Percentiles rank a stretch among this genome's conserved stretches.
Conservation (phyloP, 2,329 filamentous ascomycete genomes). For the Penicillium sp. region DNA sequence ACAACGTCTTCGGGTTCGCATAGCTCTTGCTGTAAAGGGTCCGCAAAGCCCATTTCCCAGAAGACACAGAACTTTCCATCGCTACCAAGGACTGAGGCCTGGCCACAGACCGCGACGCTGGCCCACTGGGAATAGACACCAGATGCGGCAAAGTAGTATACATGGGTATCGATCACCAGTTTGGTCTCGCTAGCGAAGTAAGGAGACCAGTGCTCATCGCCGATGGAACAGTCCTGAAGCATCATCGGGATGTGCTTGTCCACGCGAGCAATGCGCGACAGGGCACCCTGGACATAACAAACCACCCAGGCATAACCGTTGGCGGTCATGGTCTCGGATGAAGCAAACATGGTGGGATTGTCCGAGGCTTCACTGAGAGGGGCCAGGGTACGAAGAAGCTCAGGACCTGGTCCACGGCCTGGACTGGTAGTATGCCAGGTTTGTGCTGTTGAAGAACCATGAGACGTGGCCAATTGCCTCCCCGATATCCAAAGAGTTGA, state of each 20-base stretch:
- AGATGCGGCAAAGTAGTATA: slow-evolving; percentile 24
- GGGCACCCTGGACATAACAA: slow-evolving; percentile 19
- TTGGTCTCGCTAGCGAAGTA: slow-evolving; percentile 17
- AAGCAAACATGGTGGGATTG: slow-evolving; percentile 16
- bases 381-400: slow-evolving; percentile 20
- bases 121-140: slow-evolving; percentile 16
- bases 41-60: slow-evolving; percentile 26
- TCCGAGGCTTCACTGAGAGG: slow-evolving; percentile 26
- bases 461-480: slow-evolving; percentile 20
- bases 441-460: slow-evolving; percentile 27
- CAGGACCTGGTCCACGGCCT: slow-evolving; percentile 17
- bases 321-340: slow-evolving; percentile 13
- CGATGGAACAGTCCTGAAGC: slow-evolving; percentile 25
- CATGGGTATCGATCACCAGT: slow-evolving; percentile 23
- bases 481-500: slow-evolving; percentile 23
- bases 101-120: slow-evolving; percentile 12
- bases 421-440: slow-evolving; percentile 20
- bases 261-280: slow-evolving; percentile 12
- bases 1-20: slow-evolving; percentile 13
- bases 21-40: slow-evolving; percentile 18
- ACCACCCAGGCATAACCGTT: slow-evolving; percentile 20
- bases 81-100: slow-evolving; percentile 15
- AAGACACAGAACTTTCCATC: slow-evolving; percentile 24
- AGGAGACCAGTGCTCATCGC: slow-evolving; percentile 19
- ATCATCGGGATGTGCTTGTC: slow-evolving; percentile 21